Percentiles rank a stretch among this genome's conserved stretches.
Evolutionary conservation across 306 rosid genomes (phyloP).

Genomic region (Medicago ruthenica): DNA sequence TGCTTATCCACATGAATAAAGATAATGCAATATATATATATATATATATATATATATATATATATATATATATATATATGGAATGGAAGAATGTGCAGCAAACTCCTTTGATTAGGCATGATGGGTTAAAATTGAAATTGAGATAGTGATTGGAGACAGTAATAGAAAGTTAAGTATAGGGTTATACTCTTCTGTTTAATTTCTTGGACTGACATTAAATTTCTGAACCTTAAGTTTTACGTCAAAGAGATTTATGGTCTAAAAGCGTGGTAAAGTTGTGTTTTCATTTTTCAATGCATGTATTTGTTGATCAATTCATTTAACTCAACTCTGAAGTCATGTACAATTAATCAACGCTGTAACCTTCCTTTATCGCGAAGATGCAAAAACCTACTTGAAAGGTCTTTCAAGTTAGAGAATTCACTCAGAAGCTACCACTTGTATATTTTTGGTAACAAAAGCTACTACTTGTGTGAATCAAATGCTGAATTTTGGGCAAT

Average conservation of each 20-base stretch:
- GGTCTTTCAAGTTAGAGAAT: constrained; percentile 23
- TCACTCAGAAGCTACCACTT: constrained; percentile 25
- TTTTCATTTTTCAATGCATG: not conserved
- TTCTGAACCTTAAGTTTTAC: constrained; percentile 16
- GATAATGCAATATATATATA: constrained; percentile 21
- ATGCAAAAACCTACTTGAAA: constrained; percentile 16
- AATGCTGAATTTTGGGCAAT: constrained; percentile 11
- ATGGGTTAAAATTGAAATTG: constrained; percentile 4
- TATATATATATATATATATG: too few relatives aligned
- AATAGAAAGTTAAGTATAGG: not conserved
- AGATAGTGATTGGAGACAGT: constrained; percentile 9
- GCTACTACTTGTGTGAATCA: not conserved
- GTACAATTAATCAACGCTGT: constrained; percentile 1
- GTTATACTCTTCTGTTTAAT: constrained; percentile 21
- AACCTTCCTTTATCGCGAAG: constrained; percentile 1
- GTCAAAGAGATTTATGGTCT: constrained; percentile 25
- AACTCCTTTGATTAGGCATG: constrained; percentile 17
- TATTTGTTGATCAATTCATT: not conserved
- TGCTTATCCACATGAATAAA: constrained; percentile 21
- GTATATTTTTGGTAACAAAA: not conserved
- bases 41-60: too few relatives aligned
- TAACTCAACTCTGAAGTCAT: constrained; percentile 9
- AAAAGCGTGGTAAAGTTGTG: not conserved
- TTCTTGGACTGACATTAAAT: not conserved
- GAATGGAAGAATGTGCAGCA: constrained; percentile 9